These are phyloP conservation scores for Aphanomyces stellatus DNA, from an alignment of 352 stramenopile species.

Conservation along the genomic window DNA sequence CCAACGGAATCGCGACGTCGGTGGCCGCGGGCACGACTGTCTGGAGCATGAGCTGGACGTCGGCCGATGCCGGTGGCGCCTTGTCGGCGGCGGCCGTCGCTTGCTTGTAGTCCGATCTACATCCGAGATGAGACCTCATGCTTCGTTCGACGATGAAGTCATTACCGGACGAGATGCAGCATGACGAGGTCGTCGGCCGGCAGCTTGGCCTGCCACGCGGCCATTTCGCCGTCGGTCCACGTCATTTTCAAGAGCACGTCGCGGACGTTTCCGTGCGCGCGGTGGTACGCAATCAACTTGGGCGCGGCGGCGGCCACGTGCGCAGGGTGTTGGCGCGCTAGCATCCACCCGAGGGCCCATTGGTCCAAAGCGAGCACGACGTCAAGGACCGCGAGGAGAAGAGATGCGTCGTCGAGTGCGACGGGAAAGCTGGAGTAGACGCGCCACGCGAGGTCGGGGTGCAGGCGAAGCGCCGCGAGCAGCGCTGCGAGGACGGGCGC, in stretches of 20 bases:
- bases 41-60: background rate
- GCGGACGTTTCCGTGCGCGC: background rate
- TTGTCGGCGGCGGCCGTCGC: background rate
- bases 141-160: too few relatives aligned
- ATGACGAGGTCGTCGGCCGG: background rate
- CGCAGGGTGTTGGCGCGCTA: background rate
- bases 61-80: background rate
- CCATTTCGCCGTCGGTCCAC: background rate
- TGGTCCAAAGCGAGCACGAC: background rate
- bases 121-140: background rate
- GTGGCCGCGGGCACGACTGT: background rate
- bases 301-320: background rate
- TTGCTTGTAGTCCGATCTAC: background rate
- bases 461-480: background rate
- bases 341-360: background rate
- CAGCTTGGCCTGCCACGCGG: background rate
- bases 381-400: background rate
- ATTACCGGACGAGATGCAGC: background rate
- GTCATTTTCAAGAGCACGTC: conserved; percentile 1
- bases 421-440: background rate
- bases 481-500: background rate
- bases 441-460: background rate
- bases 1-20: background rate
- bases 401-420: background rate
- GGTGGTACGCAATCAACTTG: background rate